Base-by-base conservation (phyloP, 257 asterid genomes). In the Nicotiana noctiflora region DNA sequence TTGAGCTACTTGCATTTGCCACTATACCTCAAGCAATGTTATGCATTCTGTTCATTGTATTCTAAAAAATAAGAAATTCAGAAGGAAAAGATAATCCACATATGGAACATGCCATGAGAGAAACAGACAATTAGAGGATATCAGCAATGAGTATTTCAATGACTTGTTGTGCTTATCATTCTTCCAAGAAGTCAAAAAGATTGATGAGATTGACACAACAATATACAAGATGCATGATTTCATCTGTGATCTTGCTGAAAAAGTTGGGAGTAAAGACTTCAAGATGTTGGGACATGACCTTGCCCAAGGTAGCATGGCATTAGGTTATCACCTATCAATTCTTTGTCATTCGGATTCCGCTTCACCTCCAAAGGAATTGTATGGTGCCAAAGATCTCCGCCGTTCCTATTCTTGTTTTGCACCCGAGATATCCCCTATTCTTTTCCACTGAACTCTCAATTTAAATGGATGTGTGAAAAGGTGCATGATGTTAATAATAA, bases 1-100 rank as follows among this genome's bases (percentile, higher is more conserved):
- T 29, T 85, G 78, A 85, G 85, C 70, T 85, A 74, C 84, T 44
- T 49, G 37, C 60, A 79, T 19, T 65, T 85, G 80, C 79, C 85
- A 4, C 61, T 65, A 57, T 32, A 40, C 44, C 82, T 82, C 62
- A 85, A 68, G 64, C 81, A 56, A 27, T 81, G 85, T 65, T 79
- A 79, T 65, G 63, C 53, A 29, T 84, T 60, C 49, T 81, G 87
- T 75, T 65, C 88, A 15, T 25, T 85, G 44, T 82, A 82, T 40
- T 84, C 84, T 25, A 82, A 85, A 57, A 64, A 82, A 31, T 57
- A 65, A 53, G 66, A 78, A 65, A 79, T 85, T 31, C 25, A 53
- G 12, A 80, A 74, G 68, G 85, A 79, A 8, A 76, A 85, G 29
- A 19, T 79, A 56, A 82, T 85, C 23, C 52, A 34, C 7, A 46